Evolutionary conservation across 129 eudicot species (phyloP), one percentile per base, ranked within the genome.

Genomic region (Flaveria linearis): DNA sequence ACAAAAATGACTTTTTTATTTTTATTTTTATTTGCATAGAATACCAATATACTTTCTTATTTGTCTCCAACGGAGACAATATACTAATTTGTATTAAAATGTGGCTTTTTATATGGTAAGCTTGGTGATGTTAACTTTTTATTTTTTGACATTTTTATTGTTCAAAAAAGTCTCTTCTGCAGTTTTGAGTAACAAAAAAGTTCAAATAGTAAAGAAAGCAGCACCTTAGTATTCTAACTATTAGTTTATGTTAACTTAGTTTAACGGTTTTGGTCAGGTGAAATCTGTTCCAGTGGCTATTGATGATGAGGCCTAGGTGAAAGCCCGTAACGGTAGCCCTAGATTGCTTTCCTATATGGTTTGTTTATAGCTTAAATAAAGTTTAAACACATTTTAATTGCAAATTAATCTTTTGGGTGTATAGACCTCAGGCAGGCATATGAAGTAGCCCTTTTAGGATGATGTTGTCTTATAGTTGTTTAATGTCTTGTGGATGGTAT

Each of bases 271-370:
- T n/a, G 53, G 63, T 72, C 85, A 93, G 96, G 98, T 82, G 41
- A 84, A 83, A 61, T 87, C 93, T 7, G 97, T 88, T 73, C 96
- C 98, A 10, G 53, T 80, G 74, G 84, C 96, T 2, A 69, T 72
- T 53, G 95, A 93, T 74, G 97, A 80, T 57, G 79, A 87, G 39
- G 74, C 79, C 8, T 78, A 77, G 36, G 50, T 55, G 57, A 36
- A 79, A 74, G 50, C 69, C 51, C 56, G 16, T 42, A n/a, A 76
- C 28, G 83, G 72, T 73, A 64, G 33, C 42, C 10, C 28, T 22
- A 50, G 25, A 53, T 15, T n/a, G 78, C 72, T 17, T 39, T 61
- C 7, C 61, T 55, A 75, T 30, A 9, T 74, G 7, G 50, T 45
- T 60, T 62, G 76, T 71, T 36, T 36, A 42, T 62, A 67, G 71